Evolutionary conservation across 2,329 filamentous ascomycete species (phyloP).

Genomic region (Colletotrichum aenigma): DNA sequence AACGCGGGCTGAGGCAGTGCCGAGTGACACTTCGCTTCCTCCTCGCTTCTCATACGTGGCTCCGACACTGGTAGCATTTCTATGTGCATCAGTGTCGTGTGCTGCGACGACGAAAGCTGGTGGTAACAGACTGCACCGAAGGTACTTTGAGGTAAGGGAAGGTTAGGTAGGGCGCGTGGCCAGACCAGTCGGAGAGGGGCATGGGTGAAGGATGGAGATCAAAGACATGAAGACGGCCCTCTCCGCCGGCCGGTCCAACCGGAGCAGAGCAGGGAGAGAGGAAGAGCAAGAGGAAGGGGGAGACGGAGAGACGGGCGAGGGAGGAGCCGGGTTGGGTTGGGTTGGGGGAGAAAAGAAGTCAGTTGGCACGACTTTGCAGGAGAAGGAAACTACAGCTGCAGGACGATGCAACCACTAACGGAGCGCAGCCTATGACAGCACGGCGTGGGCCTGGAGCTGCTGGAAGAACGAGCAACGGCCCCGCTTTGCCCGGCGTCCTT

Average conservation of each 20-base stretch:
- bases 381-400: conserved; percentile 10
- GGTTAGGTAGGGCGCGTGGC: neutral
- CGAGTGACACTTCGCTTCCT: neutral
- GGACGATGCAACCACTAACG: conserved; percentile 16
- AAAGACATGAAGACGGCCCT: neutral
- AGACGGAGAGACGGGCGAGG: neutral
- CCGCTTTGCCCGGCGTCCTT: conserved; percentile 9
- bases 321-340: neutral
- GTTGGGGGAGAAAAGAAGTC: neutral
- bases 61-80: neutral
- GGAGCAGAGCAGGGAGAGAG: neutral
- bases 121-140: neutral
- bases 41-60: neutral
- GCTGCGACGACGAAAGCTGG: neutral
- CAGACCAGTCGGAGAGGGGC: neutral
- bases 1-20: neutral
- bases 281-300: neutral
- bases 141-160: neutral
- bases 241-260: neutral
- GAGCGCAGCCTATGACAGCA: neutral
- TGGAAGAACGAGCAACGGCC: neutral
- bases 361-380: conserved; percentile 18
- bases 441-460: neutral
- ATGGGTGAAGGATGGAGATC: neutral
- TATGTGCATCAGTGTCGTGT: neutral